Conservation (phyloP, 1,139 yeast species). For the Taiozyma sp. region DNA sequence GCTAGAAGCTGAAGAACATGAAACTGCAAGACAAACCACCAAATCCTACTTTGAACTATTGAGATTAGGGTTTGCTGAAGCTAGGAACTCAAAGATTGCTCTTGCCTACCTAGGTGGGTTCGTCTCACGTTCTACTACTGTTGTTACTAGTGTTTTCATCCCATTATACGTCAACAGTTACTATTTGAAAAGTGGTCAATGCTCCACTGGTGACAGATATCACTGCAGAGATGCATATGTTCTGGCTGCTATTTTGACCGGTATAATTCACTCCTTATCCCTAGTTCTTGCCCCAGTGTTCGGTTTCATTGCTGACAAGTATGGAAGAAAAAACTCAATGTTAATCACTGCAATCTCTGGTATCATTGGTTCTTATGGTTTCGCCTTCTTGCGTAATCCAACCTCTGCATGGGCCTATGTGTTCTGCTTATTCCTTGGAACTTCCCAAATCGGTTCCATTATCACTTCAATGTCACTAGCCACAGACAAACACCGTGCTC, state of each 20-base stretch:
- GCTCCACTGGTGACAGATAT: constrained; percentile 31
- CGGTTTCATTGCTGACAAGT: constrained; percentile 51
- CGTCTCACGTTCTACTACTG: constrained; percentile 62
- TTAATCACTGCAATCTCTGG: constrained; percentile 35
- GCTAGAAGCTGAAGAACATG: constrained; percentile 20
- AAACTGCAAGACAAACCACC: constrained; percentile 12
- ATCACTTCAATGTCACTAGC: constrained; percentile 45
- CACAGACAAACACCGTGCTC: constrained; percentile 36
- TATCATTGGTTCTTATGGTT: constrained; percentile 31
- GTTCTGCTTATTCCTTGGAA: constrained; percentile 41
- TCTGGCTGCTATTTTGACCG: constrained; percentile 63
- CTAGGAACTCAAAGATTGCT: constrained; percentile 32
- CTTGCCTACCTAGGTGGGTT: constrained; percentile 61
- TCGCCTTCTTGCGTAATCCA: constrained; percentile 31
- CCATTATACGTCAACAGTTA: constrained; percentile 61
- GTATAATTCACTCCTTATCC: constrained; percentile 57
- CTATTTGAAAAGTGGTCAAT: constrained; percentile 45
- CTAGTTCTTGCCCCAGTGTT: constrained; percentile 58
- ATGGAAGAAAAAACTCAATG: constrained; percentile 39
- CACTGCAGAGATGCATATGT: constrained; percentile 62
- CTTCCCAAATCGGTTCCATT: constrained; percentile 53
- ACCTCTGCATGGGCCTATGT: constrained; percentile 28
- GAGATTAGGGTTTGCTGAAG: constrained; percentile 40
- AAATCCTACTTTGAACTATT: constrained; percentile 36
- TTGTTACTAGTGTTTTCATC: constrained; percentile 55